A percentile compares a stretch with the other conserved stretches of the same genome.
Evolutionary conservation across 2,329 filamentous ascomycete genomes (phyloP).

Genomic region (Sporothrix brasiliensis): DNA sequence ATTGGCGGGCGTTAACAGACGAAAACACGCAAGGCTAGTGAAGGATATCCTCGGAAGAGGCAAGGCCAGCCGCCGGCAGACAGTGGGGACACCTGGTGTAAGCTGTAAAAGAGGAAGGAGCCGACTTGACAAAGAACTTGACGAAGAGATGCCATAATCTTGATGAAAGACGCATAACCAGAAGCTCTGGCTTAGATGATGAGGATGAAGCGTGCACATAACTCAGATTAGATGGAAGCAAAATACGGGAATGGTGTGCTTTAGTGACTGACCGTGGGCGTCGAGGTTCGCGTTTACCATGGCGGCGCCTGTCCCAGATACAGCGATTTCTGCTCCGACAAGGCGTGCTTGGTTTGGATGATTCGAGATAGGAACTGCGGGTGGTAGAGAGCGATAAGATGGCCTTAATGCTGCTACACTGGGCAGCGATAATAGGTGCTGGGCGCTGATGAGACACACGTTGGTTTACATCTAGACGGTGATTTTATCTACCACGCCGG

Average conservation of each 20-base stretch:
- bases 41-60: slow-evolving; percentile 30
- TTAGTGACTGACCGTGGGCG: not conserved
- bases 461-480: not conserved
- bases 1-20: slow-evolving; percentile 12
- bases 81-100: not conserved
- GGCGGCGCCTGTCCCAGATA: not conserved
- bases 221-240: not conserved
- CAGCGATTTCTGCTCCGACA: not conserved
- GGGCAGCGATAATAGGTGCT: not conserved
- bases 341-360: slow-evolving; percentile 16
- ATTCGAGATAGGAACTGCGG: not conserved
- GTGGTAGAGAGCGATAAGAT: not conserved
- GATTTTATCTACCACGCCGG: not conserved
- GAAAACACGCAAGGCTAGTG: slow-evolving; percentile 16
- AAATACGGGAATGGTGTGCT: not conserved
- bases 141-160: not conserved
- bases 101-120: not conserved
- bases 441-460: not conserved
- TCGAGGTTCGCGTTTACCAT: slow-evolving; percentile 9
- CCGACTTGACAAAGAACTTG: not conserved
- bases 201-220: too few relatives aligned
- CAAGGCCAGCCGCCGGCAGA: slow-evolving; percentile 22
- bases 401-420: not conserved
- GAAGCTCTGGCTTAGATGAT: too few relatives aligned
- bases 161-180: too few relatives aligned